These are phyloP conservation scores for Botryosphaeria dothidea DNA, from an alignment of 2,329 filamentous ascomycete genomes.

Conservation along the genomic window DNA sequence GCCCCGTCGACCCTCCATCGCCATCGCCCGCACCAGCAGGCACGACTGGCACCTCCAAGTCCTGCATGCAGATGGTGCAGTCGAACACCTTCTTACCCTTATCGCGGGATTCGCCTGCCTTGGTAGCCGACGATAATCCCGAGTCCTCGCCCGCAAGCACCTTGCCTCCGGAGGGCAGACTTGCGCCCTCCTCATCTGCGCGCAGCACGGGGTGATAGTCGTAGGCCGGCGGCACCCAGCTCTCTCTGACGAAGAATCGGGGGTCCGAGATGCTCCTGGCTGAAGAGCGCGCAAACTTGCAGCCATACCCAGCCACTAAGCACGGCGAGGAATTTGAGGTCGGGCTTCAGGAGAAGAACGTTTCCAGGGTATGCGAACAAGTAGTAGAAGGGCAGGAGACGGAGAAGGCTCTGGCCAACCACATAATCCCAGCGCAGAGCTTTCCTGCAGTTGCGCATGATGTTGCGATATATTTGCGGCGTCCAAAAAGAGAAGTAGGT, in stretches of 20 bases:
- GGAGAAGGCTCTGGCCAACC: conserved; percentile 75
- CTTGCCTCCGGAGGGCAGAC: conserved; percentile 70
- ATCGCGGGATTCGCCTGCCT: conserved; percentile 47
- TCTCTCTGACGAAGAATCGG: conserved; percentile 76
- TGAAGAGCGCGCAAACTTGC: conserved; percentile 75
- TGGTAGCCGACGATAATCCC: neutral
- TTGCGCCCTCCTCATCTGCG: conserved; percentile 77
- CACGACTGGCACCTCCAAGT: conserved; percentile 84
- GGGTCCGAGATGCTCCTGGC: conserved; percentile 85
- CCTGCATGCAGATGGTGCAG: conserved; percentile 92
- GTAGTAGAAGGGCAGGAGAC: conserved; percentile 79
- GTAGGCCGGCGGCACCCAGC: conserved; percentile 72
- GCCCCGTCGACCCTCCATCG: conserved; percentile 40
- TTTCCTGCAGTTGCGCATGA: conserved; percentile 85
- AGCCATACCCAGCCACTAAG: conserved; percentile 82
- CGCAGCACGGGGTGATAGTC: conserved; percentile 92
- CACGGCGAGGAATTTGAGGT: conserved; percentile 63
- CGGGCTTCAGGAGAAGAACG: conserved; percentile 73
- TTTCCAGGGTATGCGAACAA: conserved; percentile 80
- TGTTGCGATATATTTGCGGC: conserved; percentile 89
- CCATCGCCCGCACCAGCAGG: conserved; percentile 52
- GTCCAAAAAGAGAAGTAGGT: conserved; percentile 87
- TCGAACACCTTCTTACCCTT: conserved; percentile 70
- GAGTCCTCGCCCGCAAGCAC: conserved; percentile 28
- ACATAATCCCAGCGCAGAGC: conserved; percentile 93